Evolutionary conservation across 83 land plant species (phyloP), one percentile per base, ranked within the genome.

Genomic region (Thuja plicata): DNA sequence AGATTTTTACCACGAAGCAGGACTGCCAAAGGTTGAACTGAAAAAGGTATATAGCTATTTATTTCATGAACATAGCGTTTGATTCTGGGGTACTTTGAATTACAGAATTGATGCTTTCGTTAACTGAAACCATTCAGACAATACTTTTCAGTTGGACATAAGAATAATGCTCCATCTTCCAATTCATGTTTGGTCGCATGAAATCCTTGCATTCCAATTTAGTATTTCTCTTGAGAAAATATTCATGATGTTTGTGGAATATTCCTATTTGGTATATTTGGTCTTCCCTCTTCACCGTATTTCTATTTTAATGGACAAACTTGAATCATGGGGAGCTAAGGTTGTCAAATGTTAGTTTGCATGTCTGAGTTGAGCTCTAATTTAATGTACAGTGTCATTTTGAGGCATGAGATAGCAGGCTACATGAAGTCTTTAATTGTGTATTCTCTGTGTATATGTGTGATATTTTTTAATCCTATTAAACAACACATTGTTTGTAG

Each of bases 1-100:
- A 73, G 90, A 89, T 76, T 95, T 95, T 88, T 95, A 95, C 87
- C 90, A 94, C 38, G 96, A 94, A 87, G 91, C 94, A 45, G 89
- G 90, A 74, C 92, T 93, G 57, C 94, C 95, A 30, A 95, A 94
- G 55, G 88, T 89, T 71, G 96, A 95, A 76, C 89, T 95, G 17
- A 95, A 94, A 89, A 95, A 95, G 96, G 96, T 94, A 89, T 52
- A 45, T 50, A 41, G 46, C 21, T 62, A 81, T 90, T 10, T 37
- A 48, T 55, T 55, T 27, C 10, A 32, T 46, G 41, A 41, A 27
- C n/a, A 37, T 4, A 40, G 85, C 55, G 85, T n/a, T 46, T 83
- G 50, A 46, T 83, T 83, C 16, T 83, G 85, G 32, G 27, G 52
- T 83, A 83, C 48, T 27, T 45, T 45, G 54, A 12, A n/a, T 46